Percentiles rank a stretch among this genome's conserved stretches.
These are phyloP conservation scores for Phytophthora foliorum DNA, from an alignment of 352 stramenopile genomes.

Conservation along the genomic window DNA sequence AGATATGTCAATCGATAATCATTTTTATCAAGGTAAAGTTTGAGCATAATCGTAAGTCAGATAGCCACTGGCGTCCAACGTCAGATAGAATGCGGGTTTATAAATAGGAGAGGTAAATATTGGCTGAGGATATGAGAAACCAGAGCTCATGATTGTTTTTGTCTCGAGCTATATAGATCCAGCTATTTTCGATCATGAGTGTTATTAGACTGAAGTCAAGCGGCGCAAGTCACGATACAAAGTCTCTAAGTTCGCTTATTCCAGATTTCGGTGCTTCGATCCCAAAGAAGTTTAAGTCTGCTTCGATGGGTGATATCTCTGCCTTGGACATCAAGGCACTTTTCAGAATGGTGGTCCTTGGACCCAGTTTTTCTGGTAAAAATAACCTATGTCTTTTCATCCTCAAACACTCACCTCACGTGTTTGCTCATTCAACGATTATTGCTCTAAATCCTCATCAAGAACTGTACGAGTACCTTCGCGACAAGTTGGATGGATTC, in stretches of 20 bases:
- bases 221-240: no score
- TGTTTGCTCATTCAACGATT: conserved; percentile 20
- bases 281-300: conserved; percentile 24
- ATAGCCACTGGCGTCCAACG: conserved; percentile 8
- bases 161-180: conserved; percentile 26
- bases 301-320: conserved; percentile 15
- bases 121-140: conserved; percentile 29
- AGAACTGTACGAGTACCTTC: conserved; percentile 31
- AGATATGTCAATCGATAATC: conserved; percentile 22
- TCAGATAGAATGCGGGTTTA: conserved; percentile 29
- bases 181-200: conserved; percentile 10
- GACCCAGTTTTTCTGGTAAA: conserved; percentile 9
- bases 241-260: conserved; percentile 2
- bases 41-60: conserved; percentile 26
- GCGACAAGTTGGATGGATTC: conserved; percentile 35
- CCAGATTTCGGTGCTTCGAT: conserved; percentile 16
- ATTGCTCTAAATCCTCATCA: conserved; percentile 33
- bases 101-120: conserved; percentile 23
- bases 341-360: conserved; percentile 28
- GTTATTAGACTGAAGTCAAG: no score
- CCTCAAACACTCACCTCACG: conserved; percentile 7
- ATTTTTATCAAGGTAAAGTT: conserved; percentile 23
- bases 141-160: conserved; percentile 24
- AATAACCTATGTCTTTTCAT: not conserved
- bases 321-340: conserved; percentile 18